Base-by-base conservation (phyloP, 805 yeast genomes). In the Metschnikowia amazonensis region DNA sequence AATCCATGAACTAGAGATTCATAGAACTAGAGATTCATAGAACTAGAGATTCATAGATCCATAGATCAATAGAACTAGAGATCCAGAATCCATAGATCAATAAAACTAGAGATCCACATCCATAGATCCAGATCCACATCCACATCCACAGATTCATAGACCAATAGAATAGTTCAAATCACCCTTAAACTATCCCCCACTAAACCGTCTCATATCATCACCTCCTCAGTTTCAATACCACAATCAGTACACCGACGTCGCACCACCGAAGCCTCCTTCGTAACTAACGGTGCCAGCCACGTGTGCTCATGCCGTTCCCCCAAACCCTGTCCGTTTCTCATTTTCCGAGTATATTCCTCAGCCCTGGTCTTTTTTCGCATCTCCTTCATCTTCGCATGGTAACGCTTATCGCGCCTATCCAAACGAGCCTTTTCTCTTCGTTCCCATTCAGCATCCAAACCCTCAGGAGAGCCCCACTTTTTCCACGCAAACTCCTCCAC, bases 311-410 rank as follows among this genome's bases (percentile, higher is more conserved):
- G 97, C 6, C 77, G 72, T 27, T 75, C 78, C 7, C 81, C 79
- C 43, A 78, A 71, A 6, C 60, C 57, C 50, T 78, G 70, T 3
- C 80, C 80, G 46, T 81, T 79, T 32, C 90, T 74, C 20, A 85
- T 56, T 54, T 78, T 77, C 56, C 89, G 76, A 1, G 95, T 89
- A 58, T 75, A 82, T 59, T 86, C 94, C 62, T 90, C 96, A 0
- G 99, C 97, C 55, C 99, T 75, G 2, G 97, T 86, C 56, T 86
- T 84, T 61, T 86, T 81, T 50, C 97, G 74, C 96, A 94, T 92
- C 57, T 90, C 95, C 54, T 75, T 74, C 59, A 94, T 70, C 58
- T 85, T 82, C n/a, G 76, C 76, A 52, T 86, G 82, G 63, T 87
- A 94, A 63, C 81, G 82, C 58, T 81, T 81, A 51, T 89, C 97